Conservation (phyloP, 805 yeast species). For the Suhomyces canberraensis region DNA sequence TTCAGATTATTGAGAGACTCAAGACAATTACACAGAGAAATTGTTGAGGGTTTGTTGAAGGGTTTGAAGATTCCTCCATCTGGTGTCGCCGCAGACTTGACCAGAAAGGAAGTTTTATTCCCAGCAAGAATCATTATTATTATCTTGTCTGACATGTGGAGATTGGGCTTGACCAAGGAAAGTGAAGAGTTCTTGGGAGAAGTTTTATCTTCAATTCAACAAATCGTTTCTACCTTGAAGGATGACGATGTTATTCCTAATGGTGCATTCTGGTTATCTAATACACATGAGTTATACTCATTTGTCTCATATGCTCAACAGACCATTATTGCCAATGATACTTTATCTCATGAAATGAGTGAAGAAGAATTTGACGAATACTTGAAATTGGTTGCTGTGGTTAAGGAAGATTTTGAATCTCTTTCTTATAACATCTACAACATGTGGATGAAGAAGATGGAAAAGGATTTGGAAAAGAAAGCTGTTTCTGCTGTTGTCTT, state of each 20-base stretch:
- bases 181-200: conserved; percentile 89
- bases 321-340: conserved; percentile 83
- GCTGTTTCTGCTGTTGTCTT: conserved; percentile 93
- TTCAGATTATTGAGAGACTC: conserved; percentile 71
- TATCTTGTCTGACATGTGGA: conserved; percentile 95
- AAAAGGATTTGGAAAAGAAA: conserved; percentile 84
- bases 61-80: conserved; percentile 84
- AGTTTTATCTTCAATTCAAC: conserved; percentile 82
- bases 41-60: conserved; percentile 79
- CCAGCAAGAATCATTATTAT: conserved; percentile 94
- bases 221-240: conserved; percentile 69
- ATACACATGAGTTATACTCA: conserved; percentile 91
- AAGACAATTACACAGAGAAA: conserved; percentile 71
- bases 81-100: conserved; percentile 76
- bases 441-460: conserved; percentile 95
- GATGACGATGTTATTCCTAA: conserved; percentile 86
- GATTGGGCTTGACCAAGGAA: conserved; percentile 88
- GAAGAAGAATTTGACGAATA: conserved; percentile 89
- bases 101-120: conserved; percentile 88
- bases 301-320: conserved; percentile 92
- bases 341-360: conserved; percentile 77
- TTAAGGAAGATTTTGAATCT: conserved; percentile 90
- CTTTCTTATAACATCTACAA: conserved; percentile 91
- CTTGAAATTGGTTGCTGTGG: conserved; percentile 81
- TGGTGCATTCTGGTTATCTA: conserved; percentile 97